phyloP scores from a whole-genome alignment of 1,284 basidiomycete species.

The Clitocybe nebularis region DNA sequence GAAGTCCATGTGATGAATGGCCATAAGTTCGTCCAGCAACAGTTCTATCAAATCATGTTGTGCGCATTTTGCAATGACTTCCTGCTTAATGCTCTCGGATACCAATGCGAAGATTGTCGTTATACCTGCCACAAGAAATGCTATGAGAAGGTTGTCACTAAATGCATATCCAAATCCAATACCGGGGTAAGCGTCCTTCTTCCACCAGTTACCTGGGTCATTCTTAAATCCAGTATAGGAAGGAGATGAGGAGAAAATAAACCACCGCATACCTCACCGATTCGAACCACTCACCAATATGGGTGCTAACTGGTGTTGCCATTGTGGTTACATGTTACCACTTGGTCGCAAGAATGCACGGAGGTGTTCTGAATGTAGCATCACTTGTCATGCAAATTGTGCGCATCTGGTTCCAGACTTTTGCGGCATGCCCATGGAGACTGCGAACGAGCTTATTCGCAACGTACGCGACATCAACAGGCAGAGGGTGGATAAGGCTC shows the following conservation, averaged over 20 bases:
- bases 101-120: constrained; percentile 98
- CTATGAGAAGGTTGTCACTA: constrained; percentile 98
- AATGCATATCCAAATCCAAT: constrained; percentile 97
- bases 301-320: constrained; percentile 99
- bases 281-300: constrained; percentile 98
- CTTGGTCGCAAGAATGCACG: constrained; percentile 96
- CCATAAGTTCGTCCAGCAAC: constrained; percentile 95
- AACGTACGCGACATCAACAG: constrained; percentile 86
- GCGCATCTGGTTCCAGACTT: constrained; percentile 98
- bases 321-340: constrained; percentile 98
- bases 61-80: constrained; percentile 99
- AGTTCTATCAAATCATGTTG: constrained; percentile 98
- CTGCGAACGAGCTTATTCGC: constrained; percentile 89
- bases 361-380: constrained; percentile 92
- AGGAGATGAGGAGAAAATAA: constrained; percentile 97
- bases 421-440: constrained; percentile 99
- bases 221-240: constrained; percentile 47
- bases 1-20: constrained; percentile 99
- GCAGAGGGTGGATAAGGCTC: constrained; percentile 42
- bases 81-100: constrained; percentile 94
- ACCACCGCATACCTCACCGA: constrained; percentile 98
- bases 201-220: constrained; percentile 1
- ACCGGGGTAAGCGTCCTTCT: constrained; percentile 66
- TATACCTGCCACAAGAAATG: constrained; percentile 99
- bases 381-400: constrained; percentile 97